Evolutionary conservation across 306 rosid genomes (phyloP).

Genomic region (Gastrolobium bilobum): DNA sequence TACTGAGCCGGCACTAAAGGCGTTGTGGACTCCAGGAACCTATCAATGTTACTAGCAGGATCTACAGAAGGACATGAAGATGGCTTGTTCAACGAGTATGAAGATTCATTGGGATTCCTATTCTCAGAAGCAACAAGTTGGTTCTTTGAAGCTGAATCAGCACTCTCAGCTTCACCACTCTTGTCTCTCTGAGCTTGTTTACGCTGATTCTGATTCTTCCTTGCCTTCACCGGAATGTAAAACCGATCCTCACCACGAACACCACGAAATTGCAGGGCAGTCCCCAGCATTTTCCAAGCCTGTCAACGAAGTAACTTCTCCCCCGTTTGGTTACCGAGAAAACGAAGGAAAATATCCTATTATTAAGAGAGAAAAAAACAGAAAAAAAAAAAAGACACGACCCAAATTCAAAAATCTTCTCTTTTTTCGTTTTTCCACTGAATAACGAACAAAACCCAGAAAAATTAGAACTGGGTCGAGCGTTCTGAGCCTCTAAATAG

Average conservation of each 20-base stretch:
- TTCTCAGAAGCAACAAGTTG: constrained; percentile 54
- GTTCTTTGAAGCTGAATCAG: constrained; percentile 53
- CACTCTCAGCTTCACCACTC: constrained; percentile 57
- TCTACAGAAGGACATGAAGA: constrained; percentile 47
- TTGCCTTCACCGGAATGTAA: constrained; percentile 74
- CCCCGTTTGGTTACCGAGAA: constrained; percentile 28
- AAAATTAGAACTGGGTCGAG: constrained; percentile 35
- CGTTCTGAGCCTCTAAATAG: constrained; percentile 1
- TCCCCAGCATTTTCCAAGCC: constrained; percentile 73
- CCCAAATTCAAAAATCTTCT: constrained; percentile 32
- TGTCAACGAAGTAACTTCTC: constrained; percentile 25
- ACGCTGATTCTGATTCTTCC: constrained; percentile 67
- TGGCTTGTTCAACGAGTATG: constrained; percentile 45
- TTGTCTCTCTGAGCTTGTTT: constrained; percentile 65
- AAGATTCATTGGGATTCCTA: constrained; percentile 45
- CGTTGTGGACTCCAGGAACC: constrained; percentile 73
- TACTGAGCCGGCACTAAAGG: constrained; percentile 81
- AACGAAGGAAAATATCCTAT: constrained; percentile 31
- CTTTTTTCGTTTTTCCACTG: constrained; percentile 26
- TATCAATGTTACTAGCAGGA: constrained; percentile 66
- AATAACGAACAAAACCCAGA: constrained; percentile 21
- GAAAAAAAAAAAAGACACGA: background rate
- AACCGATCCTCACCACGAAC: constrained; percentile 71
- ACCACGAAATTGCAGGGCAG: constrained; percentile 64
- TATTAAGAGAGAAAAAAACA: background rate